A percentile compares a stretch with the other conserved stretches of the same genome.
Evolutionary conservation across 345 rosid species (phyloP).

Genomic region (Bruguiera parviflora): DNA sequence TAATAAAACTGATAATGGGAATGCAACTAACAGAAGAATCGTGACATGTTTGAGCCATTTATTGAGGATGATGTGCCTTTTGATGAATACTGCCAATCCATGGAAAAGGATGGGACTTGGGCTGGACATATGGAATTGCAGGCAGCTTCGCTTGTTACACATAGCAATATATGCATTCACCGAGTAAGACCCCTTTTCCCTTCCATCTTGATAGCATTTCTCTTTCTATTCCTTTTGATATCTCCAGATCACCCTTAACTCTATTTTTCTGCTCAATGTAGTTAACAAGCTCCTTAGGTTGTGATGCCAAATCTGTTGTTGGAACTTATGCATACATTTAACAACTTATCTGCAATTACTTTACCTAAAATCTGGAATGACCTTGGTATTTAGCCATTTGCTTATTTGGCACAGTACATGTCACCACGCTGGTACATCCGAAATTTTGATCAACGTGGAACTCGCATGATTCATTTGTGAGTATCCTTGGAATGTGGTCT

Average conservation of each 20-base stretch:
- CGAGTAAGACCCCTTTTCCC: conserved; percentile 41
- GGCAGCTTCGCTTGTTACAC: conserved; percentile 89
- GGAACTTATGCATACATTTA: not conserved
- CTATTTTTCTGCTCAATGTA: not conserved
- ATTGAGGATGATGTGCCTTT: conserved; percentile 88
- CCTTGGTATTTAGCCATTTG: conserved; percentile 2
- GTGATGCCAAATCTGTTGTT: not conserved
- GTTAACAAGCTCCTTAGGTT: not conserved
- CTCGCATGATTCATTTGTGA: conserved; percentile 86
- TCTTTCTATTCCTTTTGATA: conserved; percentile 4
- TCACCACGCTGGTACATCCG: conserved; percentile 91
- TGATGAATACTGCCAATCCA: conserved; percentile 74
- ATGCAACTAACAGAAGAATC: conserved; percentile 50
- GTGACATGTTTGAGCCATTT: conserved; percentile 82
- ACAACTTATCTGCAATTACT: not conserved
- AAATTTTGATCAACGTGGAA: conserved; percentile 58
- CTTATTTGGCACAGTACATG: conserved; percentile 46
- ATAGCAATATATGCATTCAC: conserved; percentile 78
- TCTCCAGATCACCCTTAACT: not conserved
- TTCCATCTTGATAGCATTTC: not conserved
- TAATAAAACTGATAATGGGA: conserved; percentile 20
- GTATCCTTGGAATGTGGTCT: conserved; percentile 23
- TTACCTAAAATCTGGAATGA: not conserved
- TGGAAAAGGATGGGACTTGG: conserved; percentile 92
- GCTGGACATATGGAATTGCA: conserved; percentile 97